Percentiles rank a stretch among this genome's conserved stretches.
Evolutionary conservation across 805 yeast species (phyloP).

Genomic region (Myxozyma sirexii): DNA sequence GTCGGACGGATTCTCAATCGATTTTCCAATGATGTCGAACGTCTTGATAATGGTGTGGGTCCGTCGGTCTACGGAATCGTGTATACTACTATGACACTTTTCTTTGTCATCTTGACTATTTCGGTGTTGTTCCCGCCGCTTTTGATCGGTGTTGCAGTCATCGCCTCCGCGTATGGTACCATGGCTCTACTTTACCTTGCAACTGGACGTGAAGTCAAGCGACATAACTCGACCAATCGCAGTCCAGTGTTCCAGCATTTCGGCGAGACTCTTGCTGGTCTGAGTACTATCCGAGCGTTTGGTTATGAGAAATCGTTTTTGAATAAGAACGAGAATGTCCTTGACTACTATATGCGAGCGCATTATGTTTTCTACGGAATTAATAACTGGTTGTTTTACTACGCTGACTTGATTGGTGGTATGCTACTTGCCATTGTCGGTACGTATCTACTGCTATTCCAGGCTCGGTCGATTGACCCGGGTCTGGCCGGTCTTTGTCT

Average conservation of each 20-base stretch:
- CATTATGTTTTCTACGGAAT: conserved; percentile 92
- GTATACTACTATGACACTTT: conserved; percentile 64
- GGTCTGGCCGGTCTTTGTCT: conserved; percentile 95
- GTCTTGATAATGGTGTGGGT: conserved; percentile 88
- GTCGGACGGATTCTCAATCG: conserved; percentile 95
- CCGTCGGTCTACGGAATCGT: conserved; percentile 74
- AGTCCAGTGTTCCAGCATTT: conserved; percentile 97
- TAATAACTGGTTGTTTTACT: conserved; percentile 86
- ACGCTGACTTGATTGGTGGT: conserved; percentile 84
- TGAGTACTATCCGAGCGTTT: conserved; percentile 91
- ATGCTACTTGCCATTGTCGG: conserved; percentile 70
- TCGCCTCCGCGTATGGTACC: conserved; percentile 60
- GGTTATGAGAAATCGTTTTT: conserved; percentile 86
- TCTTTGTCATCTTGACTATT: conserved; percentile 69
- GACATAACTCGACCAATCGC: conserved; percentile 82
- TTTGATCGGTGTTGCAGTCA: conserved; percentile 67
- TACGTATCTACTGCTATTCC: conserved; percentile 71
- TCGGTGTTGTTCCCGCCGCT: conserved; percentile 82
- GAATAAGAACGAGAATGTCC: conserved; percentile 71
- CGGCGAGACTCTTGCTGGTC: conserved; percentile 88
- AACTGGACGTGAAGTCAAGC: conserved; percentile 86
- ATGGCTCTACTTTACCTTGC: conserved; percentile 77
- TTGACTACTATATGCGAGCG: conserved; percentile 84
- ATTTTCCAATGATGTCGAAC: conserved; percentile 91
- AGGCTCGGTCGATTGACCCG: conserved; percentile 71